phyloP scores from a whole-genome alignment of 2,329 filamentous ascomycete species.

The Penicillium sp. region DNA sequence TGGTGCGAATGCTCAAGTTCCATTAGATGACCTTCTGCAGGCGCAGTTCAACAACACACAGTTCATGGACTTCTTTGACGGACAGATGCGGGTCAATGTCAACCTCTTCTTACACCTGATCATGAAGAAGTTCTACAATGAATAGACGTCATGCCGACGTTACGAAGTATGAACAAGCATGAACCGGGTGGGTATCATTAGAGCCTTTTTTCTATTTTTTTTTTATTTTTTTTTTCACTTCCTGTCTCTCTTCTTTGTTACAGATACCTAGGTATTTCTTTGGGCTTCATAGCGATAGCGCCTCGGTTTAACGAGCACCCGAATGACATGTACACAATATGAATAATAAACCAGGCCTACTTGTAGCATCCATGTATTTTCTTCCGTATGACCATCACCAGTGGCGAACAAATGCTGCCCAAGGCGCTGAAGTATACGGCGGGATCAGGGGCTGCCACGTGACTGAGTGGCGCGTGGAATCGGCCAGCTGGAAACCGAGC shows the following conservation, averaged over 20 bases:
- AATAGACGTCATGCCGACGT: constrained; percentile 36
- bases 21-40: constrained; percentile 91
- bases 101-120: constrained; percentile 95
- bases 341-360: background rate
- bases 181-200: constrained; percentile 24
- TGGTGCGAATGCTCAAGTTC: constrained; percentile 83
- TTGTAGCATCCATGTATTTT: background rate
- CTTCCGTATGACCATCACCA: background rate
- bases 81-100: constrained; percentile 86
- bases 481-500: constrained; percentile 31
- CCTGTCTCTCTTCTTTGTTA: constrained; percentile 20
- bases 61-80: constrained; percentile 93
- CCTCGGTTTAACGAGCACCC: constrained; percentile 18
- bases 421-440: constrained; percentile 10
- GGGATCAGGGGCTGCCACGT: constrained; percentile 38
- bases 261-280: constrained; percentile 32
- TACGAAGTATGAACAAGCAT: constrained; percentile 29
- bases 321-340: constrained; percentile 31
- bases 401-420: background rate
- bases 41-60: constrained; percentile 97
- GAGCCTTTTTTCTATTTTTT: constrained; percentile 21
- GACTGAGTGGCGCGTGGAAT: constrained; percentile 32
- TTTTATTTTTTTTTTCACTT: constrained; percentile 19
- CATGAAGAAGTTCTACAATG: constrained; percentile 96
- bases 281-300: constrained; percentile 27